These are phyloP conservation scores for Trichoderma sp. DNA, from an alignment of 2,329 filamentous ascomycete species.

Conservation along the genomic window DNA sequence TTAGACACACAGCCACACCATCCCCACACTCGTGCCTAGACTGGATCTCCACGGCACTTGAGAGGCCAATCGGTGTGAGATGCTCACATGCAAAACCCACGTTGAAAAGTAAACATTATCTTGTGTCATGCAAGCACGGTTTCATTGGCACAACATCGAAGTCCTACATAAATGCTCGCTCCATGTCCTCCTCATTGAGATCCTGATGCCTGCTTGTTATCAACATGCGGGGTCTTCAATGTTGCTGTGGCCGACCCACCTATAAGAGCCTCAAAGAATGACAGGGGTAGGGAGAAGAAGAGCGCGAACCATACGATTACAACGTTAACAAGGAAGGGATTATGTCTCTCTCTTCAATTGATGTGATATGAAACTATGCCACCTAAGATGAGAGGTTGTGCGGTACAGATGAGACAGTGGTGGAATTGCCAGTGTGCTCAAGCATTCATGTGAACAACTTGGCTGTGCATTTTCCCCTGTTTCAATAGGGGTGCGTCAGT, in stretches of 20 bases:
- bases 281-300: neutral
- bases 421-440: neutral
- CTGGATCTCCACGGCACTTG: neutral
- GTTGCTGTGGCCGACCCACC: neutral
- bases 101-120: neutral
- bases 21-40: neutral
- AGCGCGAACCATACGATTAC: neutral
- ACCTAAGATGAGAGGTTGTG: neutral
- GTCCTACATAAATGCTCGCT: neutral
- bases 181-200: neutral
- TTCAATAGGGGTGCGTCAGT: neutral
- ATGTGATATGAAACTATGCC: neutral
- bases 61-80: neutral
- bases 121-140: neutral
- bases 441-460: neutral
- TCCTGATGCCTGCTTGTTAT: neutral
- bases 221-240: neutral
- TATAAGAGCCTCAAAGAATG: neutral
- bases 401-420: neutral
- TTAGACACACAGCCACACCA: slow-evolving; percentile 14
- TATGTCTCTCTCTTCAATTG: neutral
- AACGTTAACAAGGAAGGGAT: accelerated
- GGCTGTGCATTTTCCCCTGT: neutral
- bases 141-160: neutral
- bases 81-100: neutral